phyloP scores from a whole-genome alignment of 345 rosid genomes.

The Camelina sativa region DNA sequence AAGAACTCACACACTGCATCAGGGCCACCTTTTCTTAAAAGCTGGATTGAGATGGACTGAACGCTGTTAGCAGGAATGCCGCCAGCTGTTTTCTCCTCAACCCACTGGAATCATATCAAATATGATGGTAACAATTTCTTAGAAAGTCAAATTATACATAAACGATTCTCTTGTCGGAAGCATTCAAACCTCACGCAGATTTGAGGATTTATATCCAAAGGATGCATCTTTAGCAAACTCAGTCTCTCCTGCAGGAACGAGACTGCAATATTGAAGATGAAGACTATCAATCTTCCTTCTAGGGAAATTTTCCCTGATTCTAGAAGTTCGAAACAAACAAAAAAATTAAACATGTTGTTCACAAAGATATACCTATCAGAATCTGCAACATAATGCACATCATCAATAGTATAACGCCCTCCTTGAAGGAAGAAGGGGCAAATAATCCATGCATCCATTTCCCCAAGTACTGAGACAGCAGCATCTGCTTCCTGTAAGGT shows the following conservation, averaged over 20 bases:
- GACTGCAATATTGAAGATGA: constrained; percentile 52
- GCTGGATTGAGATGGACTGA: constrained; percentile 74
- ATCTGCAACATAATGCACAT: constrained; percentile 93
- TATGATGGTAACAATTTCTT: neutral
- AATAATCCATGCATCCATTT: constrained; percentile 94
- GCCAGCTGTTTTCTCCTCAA: constrained; percentile 88
- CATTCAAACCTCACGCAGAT: constrained; percentile 71
- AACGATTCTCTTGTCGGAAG: constrained; percentile 24
- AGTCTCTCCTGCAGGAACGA: constrained; percentile 93
- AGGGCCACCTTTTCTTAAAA: constrained; percentile 89
- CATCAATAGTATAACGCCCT: constrained; percentile 90
- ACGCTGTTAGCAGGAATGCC: constrained; percentile 68
- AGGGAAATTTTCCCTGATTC: constrained; percentile 19
- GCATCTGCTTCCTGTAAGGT: constrained; percentile 84
- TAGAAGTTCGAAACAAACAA: neutral
- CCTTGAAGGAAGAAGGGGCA: constrained; percentile 99
- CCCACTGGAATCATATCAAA: constrained; percentile 67
- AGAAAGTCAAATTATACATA: neutral
- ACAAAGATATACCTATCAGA: constrained; percentile 62
- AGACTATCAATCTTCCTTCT: constrained; percentile 33
- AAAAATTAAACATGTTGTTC: constrained; percentile 14
- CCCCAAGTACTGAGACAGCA: constrained; percentile 82
- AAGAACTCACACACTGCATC: constrained; percentile 83
- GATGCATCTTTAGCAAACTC: constrained; percentile 97
- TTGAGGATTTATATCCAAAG: constrained; percentile 91